Evolutionary conservation across 805 yeast species (phyloP).

Genomic region (Ogataea chonburiensis): DNA sequence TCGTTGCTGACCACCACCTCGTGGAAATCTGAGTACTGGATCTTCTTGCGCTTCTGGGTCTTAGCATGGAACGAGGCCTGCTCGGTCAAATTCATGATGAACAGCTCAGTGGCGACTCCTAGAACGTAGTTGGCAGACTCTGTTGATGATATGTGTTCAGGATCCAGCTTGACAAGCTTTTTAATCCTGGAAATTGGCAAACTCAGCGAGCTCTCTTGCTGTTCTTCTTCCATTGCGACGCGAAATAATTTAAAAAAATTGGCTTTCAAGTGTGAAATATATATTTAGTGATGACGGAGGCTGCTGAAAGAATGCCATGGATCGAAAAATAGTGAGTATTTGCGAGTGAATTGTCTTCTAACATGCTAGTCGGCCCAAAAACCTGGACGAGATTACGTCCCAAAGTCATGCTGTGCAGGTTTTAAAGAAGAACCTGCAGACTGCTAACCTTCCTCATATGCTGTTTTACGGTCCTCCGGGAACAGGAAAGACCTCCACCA

Average conservation of each 20-base stretch:
- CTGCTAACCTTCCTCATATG: slow-evolving; percentile 90
- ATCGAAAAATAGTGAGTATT: slow-evolving; percentile 73
- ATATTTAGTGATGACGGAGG: slow-evolving; percentile 4
- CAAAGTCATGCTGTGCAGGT: slow-evolving; percentile 89
- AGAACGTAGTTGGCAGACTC: slow-evolving; percentile 71
- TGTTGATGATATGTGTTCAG: slow-evolving; percentile 65
- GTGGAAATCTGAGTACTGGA: slow-evolving; percentile 70
- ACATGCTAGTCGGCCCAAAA: slow-evolving; percentile 70
- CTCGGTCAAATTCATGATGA: slow-evolving; percentile 66
- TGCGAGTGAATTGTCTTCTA: neutral
- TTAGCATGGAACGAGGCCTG: slow-evolving; percentile 67
- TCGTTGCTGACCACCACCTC: slow-evolving; percentile 59
- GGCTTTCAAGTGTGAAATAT: neutral
- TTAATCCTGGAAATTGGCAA: slow-evolving; percentile 70
- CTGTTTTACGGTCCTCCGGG: slow-evolving; percentile 93
- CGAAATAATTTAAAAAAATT: slow-evolving; percentile 8
- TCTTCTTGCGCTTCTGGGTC: slow-evolving; percentile 62
- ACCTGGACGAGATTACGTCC: slow-evolving; percentile 82
- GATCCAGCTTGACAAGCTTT: slow-evolving; percentile 71
- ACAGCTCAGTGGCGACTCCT: slow-evolving; percentile 76
- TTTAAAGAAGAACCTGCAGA: slow-evolving; percentile 69
- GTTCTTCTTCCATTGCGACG: slow-evolving; percentile 16
- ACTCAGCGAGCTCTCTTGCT: slow-evolving; percentile 22
- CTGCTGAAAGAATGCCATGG: slow-evolving; percentile 69
- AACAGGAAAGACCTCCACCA: slow-evolving; percentile 88